Base-by-base conservation (phyloP, 768 basidiomycete genomes). In the Chlorophyllum brunneum region DNA sequence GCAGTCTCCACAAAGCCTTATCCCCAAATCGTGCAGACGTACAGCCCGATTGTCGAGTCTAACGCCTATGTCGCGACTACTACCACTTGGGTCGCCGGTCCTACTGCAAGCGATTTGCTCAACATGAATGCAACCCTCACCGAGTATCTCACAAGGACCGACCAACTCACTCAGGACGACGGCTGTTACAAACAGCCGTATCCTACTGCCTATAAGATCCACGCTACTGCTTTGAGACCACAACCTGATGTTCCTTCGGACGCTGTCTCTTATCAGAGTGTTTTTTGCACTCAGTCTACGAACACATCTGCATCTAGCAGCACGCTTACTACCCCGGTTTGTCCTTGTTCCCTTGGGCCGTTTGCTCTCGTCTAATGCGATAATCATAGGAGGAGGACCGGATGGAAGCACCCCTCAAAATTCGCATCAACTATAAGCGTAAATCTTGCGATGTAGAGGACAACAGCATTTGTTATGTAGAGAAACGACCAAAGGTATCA, bases 401-500 rank as follows among this genome's bases (percentile, higher is more conserved):
- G 56, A 60, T 15, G 56, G 58, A 27, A 24, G 53, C 16, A 47
- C 55, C 61, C 9, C 31, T 68, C 24, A 58, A 61, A 56, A 62
- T 66, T 44, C 63, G 67, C 26, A 62, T 67, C 51, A 74, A 74
- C 56, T 69, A 72, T 58, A 73, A 73, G 55, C 68, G 69, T 10
- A 54, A 56, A 23, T 48, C 54, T 4, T 49, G 18, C 9, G 66
- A 67, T 34, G 42, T 62, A 26, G 61, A 58, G 9, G 59, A 58
- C 23, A 43, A 55, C 27, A 36, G 33, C 10, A 56, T 58, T 10
- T 38, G n/a, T n/a, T n/a, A 48, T 23, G 52, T 57, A 24, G 72
- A 70, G 54, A 77, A 75, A 54, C 68, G 73, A 29, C 67, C 71
- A n/a, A 75, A 68, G 65, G 73, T 70, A 43, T 24, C 57, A 47